These are phyloP conservation scores for Naematelia encephala DNA, from an alignment of 768 basidiomycete genomes.

Conservation along the genomic window DNA sequence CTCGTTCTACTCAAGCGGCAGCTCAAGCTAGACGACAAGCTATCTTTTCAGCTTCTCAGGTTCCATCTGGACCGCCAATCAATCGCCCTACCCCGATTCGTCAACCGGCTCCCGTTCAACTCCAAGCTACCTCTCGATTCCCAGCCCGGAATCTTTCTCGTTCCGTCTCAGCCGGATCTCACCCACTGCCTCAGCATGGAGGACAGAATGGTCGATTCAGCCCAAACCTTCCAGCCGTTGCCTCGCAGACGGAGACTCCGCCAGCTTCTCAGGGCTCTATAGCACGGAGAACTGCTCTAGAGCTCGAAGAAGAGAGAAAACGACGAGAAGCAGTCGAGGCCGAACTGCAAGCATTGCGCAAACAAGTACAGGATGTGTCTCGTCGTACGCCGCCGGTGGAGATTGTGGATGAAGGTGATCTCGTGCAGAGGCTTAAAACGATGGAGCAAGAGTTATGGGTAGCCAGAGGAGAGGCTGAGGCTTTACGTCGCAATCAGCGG, in stretches of 20 bases:
- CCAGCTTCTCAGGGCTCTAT: slow-evolving; percentile 33
- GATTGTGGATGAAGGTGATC: slow-evolving; percentile 6
- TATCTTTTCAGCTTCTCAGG: slow-evolving; percentile 4
- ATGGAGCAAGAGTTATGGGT: slow-evolving; percentile 32
- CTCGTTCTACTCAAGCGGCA: neutral
- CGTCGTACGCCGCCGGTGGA: neutral
- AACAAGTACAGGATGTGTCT: neutral
- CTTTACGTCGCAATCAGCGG: slow-evolving; percentile 24
- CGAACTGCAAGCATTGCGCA: neutral
- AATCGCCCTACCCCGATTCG: neutral
- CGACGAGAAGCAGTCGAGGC: slow-evolving; percentile 16
- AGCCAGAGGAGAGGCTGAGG: slow-evolving; percentile 37
- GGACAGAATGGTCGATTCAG: neutral
- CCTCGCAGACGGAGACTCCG: slow-evolving; percentile 21
- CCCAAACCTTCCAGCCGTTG: slow-evolving; percentile 17
- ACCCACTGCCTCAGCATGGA: slow-evolving; percentile 2
- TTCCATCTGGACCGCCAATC: neutral
- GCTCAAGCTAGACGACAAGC: slow-evolving; percentile 11
- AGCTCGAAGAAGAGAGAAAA: slow-evolving; percentile 28
- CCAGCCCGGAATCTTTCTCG: slow-evolving; percentile 18
- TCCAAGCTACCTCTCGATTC: neutral
- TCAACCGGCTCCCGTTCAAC: neutral
- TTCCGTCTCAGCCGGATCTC: slow-evolving; percentile 30
- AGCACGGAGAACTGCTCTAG: slow-evolving; percentile 27
- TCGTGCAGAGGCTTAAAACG: slow-evolving; percentile 13